Percentiles rank a stretch among this genome's conserved stretches.
These are phyloP conservation scores for Carex cristatella DNA, from an alignment of 176 grass and related monocot species.

Conservation along the genomic window DNA sequence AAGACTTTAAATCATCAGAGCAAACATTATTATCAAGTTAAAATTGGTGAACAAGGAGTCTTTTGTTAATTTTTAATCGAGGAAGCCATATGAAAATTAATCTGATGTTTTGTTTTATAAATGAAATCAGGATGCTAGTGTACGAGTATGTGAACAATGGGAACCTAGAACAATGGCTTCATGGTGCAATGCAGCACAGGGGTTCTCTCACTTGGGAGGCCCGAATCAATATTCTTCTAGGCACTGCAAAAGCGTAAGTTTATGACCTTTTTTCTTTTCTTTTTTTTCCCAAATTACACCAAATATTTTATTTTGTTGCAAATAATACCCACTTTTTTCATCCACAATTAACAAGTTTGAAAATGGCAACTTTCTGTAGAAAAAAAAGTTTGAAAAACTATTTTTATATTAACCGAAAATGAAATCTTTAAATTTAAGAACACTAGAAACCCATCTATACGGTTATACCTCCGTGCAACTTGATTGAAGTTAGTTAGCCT, in stretches of 20 bases:
- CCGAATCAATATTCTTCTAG: slow-evolving; percentile 86
- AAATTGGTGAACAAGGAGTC: not conserved
- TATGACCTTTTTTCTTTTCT: not conserved
- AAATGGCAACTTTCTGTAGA: no score
- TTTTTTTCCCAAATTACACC: not conserved
- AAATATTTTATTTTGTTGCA: not conserved
- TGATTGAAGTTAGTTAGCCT: not conserved
- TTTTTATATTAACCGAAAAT: not conserved
- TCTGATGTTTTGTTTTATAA: slow-evolving; percentile 29
- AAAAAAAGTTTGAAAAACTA: not conserved
- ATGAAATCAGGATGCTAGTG: slow-evolving; percentile 78
- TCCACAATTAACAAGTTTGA: not conserved
- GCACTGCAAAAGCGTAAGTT: slow-evolving; percentile 93
- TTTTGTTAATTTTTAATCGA: slow-evolving; percentile 14
- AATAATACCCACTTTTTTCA: not conserved
- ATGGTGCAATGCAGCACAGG: slow-evolving; percentile 68
- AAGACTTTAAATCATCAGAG: not conserved
- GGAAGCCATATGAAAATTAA: not conserved
- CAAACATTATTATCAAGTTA: not conserved
- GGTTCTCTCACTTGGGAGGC: slow-evolving; percentile 95
- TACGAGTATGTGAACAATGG: slow-evolving; percentile 97
- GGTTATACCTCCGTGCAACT: not conserved
- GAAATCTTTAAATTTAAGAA: not conserved
- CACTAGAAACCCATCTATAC: not conserved
- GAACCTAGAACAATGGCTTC: slow-evolving; percentile 94